Base-by-base conservation (phyloP, 345 rosid species). In the Pseudoturritis turrita region DNA sequence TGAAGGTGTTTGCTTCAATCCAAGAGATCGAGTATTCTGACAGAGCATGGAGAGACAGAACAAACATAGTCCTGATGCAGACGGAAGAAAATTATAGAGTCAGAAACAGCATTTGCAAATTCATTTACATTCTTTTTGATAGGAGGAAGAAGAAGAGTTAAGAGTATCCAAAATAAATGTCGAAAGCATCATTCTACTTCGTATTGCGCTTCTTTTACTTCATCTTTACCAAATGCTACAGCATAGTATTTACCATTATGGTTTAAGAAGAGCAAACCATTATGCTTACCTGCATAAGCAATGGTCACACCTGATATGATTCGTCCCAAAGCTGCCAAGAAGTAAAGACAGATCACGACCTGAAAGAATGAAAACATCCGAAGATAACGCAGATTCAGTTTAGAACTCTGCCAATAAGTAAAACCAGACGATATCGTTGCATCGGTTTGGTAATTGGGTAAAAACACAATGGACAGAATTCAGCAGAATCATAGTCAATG, bases 261-360 rank as follows among this genome's bases (percentile, higher is more conserved):
- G 39, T 41, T 33, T 14, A 28, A 41, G 22, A 28, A 41, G 22
- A 19, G 45, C 4, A 1, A 41, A 41, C 0, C 29, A 43, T 14
- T 17, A 21, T 50, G 5, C 8, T 40, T 82, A 89, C 99, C 99
- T 41, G 89, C 93, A 82, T 89, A 95, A 72, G 96, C 96, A 65
- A 95, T 85, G 4, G 91, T 95, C 25, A 86, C 84, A 36, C 97
- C 96, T 4, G 96, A 86, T 52, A 91, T 72, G 80, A 86, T 67
- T 59, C 98, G 88, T 39, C 98, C 98, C 66, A 93, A 52, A 40
- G 77, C 88, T 15, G 97, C 92, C 67, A 90, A 70, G 33, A 83
- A 44, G 62, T 84, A 93, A 53, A 90, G 92, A 76, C 79, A 85
- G 65, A 80, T 21, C 22, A 81, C 86, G 54, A 90, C 98, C 96